Base-by-base conservation (phyloP, 306 rosid genomes). In the Carpinus viminea region DNA sequence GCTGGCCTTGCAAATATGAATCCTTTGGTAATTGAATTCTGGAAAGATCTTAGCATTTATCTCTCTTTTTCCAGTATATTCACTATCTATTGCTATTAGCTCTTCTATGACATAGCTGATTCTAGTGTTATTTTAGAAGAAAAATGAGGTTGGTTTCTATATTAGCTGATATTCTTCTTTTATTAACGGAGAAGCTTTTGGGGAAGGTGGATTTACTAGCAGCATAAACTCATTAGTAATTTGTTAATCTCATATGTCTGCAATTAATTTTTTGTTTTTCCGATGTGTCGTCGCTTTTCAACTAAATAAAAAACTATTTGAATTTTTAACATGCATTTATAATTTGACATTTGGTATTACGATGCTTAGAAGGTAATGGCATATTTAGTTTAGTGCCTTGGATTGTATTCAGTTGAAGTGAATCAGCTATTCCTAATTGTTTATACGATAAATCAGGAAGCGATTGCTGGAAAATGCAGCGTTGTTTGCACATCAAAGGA, bases 401-500 rank as follows among this genome's bases (percentile, higher is more conserved):
- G 53, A 53, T 17, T 18, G 64, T 72, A 28, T 43, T 50, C 57
- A 24, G 18, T 50, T 71, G 20, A 64, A 64, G 21, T 64, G 70
- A 34, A 64, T 64, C 46, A 34, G 72, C 51, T 4, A 3, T 66
- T 66, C n/a, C 48, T 41, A 77, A 55, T 57, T 3, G 65, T 52
- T 52, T 41, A 34, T 78, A 43, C 51, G 21, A 70, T 56, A 51
- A 76, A 60, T 71, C 85, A 95, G 99, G 99, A 95, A 91, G 91
- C 90, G 61, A 86, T 95, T 88, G 87, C 88, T 83, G 98, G 99
- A 15, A 95, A 91, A 89, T 95, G 98, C 87, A 83, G 86, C 60
- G 86, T 95, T 80, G 46, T 91, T 73, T 95, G 96, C 87, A 78
- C 83, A 73, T 86, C 92, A 36, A 89, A 85, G 79, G 96, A 91